These are phyloP conservation scores for Babesia gibsoni DNA, from an alignment of 169 alveolate species.

Conservation along the genomic window DNA sequence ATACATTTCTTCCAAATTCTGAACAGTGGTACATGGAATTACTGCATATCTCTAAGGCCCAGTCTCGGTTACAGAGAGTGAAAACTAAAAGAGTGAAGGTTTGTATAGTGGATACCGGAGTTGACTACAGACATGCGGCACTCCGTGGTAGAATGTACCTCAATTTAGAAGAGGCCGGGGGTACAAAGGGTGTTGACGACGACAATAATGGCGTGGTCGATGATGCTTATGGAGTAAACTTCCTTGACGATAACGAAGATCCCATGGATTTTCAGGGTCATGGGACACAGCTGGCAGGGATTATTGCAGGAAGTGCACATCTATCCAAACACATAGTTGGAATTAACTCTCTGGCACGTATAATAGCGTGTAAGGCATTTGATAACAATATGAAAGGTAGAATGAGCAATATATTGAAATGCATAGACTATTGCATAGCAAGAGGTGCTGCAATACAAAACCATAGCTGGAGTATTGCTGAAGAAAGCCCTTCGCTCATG, in stretches of 20 bases:
- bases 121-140: constrained; percentile 80
- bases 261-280: constrained; percentile 80
- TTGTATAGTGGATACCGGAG: constrained; percentile 84
- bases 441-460: constrained; percentile 55
- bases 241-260: constrained; percentile 64
- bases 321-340: constrained; percentile 42
- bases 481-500: constrained; percentile 27
- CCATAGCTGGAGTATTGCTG: constrained; percentile 57
- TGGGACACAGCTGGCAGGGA: constrained; percentile 81
- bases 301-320: constrained; percentile 46
- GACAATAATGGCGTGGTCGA: constrained; percentile 77
- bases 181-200: constrained; percentile 71
- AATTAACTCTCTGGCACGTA: constrained; percentile 28
- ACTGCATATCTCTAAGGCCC: not conserved
- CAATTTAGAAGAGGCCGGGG: constrained; percentile 73
- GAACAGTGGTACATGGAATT: constrained; percentile 15
- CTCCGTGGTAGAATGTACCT: constrained; percentile 72
- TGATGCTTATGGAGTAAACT: constrained; percentile 77
- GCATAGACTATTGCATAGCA: constrained; percentile 63
- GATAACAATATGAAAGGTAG: constrained; percentile 67
- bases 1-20: no score
- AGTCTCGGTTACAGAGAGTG: not conserved
- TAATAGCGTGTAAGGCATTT: constrained; percentile 66
- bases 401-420: constrained; percentile 61
- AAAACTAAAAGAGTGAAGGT: constrained; percentile 2